phyloP scores from a whole-genome alignment of 805 yeast genomes.

The Wickerhamomyces xylosicus region DNA sequence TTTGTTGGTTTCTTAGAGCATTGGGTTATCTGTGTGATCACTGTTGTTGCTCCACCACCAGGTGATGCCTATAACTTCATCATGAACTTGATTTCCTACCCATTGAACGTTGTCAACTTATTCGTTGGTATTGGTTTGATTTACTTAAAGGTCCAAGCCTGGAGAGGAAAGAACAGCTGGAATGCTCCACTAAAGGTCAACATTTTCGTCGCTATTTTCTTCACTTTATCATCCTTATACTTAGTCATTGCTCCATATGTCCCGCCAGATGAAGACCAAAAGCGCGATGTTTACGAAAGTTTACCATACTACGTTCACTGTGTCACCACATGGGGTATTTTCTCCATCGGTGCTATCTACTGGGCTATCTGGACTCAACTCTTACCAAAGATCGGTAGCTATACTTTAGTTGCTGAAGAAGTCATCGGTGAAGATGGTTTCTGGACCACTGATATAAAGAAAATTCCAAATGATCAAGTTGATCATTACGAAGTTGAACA shows the following conservation, averaged over 20 bases:
- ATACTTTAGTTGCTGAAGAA: conserved; percentile 41
- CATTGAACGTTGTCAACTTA: conserved; percentile 66
- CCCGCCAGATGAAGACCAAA: conserved; percentile 59
- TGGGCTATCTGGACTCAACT: conserved; percentile 56
- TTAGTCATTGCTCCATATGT: conserved; percentile 70
- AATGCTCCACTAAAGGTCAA: conserved; percentile 63
- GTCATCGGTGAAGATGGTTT: conserved; percentile 58
- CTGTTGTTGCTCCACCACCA: conserved; percentile 74
- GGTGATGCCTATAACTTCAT: conserved; percentile 84
- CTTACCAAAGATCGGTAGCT: conserved; percentile 45
- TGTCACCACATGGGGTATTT: conserved; percentile 74
- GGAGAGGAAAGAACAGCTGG: conserved; percentile 47
- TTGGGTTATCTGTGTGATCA: conserved; percentile 63
- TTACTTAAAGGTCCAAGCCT: conserved; percentile 41
- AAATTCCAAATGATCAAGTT: conserved; percentile 22
- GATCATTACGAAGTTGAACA: conserved; percentile 10
- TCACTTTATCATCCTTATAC: conserved; percentile 54
- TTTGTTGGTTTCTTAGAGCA: conserved; percentile 65
- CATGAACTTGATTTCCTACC: conserved; percentile 70
- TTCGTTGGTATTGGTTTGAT: conserved; percentile 54
- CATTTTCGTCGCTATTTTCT: conserved; percentile 51
- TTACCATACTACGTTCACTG: conserved; percentile 75
- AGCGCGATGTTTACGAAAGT: conserved; percentile 41
- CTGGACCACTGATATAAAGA: conserved; percentile 54
- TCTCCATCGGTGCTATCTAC: conserved; percentile 53